Evolutionary conservation across 176 grass and related monocot genomes (phyloP), one percentile per base, ranked within the genome.

Genomic region (Oryza meyeriana): DNA sequence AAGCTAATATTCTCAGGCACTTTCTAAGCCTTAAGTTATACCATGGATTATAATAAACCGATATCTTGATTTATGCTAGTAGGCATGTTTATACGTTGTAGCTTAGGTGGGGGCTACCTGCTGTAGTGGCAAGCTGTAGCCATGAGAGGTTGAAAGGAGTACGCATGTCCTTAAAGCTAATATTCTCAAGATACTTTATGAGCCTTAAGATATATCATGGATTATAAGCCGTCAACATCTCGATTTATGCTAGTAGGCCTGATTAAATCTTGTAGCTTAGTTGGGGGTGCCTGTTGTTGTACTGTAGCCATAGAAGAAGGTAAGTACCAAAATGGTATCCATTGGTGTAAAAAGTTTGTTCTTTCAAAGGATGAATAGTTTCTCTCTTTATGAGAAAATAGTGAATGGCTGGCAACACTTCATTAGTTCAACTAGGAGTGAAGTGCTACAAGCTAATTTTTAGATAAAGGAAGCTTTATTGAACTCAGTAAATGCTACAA

Each of bases 1-100:
- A 80, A 77, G 75, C 65, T 81, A 39, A 47, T 61, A 84, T 85
- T 81, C 58, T 33, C 66, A 26, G 36, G 25, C 79, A 83, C 58
- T 24, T 87, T 81, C 82, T 67, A 34, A 27, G 74, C 45, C 35
- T 32, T 67, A 50, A 47, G 22, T 5, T 71, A 70, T 34, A 41
- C 26, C 24, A 82, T 41, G 26, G 22, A 74, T 42, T 77, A 74
- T 77, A 34, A 33, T 12, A 83, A 58, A 50, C 64, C 36, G 32
- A 25, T 55, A 83, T 86, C 67, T 73, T 71, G 25, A 44, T 87
- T n/a, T 68, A 74, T 26, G 67, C 73, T 32, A 81, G 31, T 61
- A 42, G 62, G 24, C 35, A 12, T 1, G 34, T 58, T 75, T 24
- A 79, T 18, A 64, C 66, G 52, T 45, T 50, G 39, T 55, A 55